These are phyloP conservation scores for Diplodia seriata DNA, from an alignment of 2,329 filamentous ascomycete species.

Conservation along the genomic window DNA sequence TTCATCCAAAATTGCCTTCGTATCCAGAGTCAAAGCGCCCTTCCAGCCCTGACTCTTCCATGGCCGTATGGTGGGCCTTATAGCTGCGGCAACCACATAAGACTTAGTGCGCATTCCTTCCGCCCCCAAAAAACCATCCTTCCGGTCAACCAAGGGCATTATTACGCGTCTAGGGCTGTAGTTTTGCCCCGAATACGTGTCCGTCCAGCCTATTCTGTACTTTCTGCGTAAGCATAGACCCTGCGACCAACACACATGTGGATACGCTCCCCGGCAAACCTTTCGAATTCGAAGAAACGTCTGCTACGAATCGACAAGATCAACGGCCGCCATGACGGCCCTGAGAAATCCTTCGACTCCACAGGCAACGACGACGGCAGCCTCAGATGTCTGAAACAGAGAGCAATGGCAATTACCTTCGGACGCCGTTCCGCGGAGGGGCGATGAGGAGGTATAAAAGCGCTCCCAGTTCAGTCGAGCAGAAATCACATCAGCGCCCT, in stretches of 20 bases:
- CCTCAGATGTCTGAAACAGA: background rate
- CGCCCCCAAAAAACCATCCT: background rate
- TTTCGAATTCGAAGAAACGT: background rate
- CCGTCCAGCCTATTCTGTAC: background rate
- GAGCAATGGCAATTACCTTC: background rate
- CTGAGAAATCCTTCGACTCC: background rate
- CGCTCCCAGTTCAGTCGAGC: background rate
- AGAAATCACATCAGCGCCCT: slow-evolving; percentile 5
- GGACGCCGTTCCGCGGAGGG: background rate
- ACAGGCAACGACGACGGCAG: background rate
- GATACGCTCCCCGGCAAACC: background rate
- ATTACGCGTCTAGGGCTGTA: background rate
- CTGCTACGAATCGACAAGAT: background rate
- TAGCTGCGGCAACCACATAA: background rate
- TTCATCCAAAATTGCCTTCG: background rate
- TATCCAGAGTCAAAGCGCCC: background rate
- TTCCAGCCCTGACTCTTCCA: background rate
- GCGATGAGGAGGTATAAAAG: background rate
- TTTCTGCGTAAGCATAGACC: background rate
- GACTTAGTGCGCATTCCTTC: background rate
- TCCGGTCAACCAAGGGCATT: background rate
- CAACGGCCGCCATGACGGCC: background rate
- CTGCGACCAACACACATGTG: background rate
- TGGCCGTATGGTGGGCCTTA: background rate
- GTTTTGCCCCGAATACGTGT: background rate